A percentile compares a stretch with the other conserved stretches of the same genome.
phyloP scores from a whole-genome alignment of 1,139 yeast genomes.

The Hyphopichia wangnamkhiaoensis region DNA sequence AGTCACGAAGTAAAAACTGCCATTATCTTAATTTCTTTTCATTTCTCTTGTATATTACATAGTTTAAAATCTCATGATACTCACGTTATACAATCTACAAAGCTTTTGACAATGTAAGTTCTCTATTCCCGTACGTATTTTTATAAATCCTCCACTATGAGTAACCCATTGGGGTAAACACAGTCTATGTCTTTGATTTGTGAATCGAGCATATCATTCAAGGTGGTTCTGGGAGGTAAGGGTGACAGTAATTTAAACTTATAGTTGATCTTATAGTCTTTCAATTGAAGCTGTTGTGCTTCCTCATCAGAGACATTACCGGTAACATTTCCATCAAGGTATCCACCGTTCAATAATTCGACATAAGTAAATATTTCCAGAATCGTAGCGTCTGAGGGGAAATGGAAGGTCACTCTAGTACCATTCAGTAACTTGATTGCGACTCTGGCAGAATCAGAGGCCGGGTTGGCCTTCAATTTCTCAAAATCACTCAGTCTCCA shows the following conservation, averaged over 20 bases:
- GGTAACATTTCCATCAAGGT: conserved; percentile 26
- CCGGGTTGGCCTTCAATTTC: conserved; percentile 31
- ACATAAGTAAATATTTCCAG: conserved; percentile 64
- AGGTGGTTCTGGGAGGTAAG: conserved; percentile 37
- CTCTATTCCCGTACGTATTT: neutral
- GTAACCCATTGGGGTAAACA: conserved; percentile 46
- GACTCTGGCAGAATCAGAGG: conserved; percentile 40
- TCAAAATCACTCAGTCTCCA: conserved; percentile 53
- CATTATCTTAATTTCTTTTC: neutral
- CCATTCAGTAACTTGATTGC: conserved; percentile 63
- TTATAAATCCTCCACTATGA: conserved; percentile 35
- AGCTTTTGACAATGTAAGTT: neutral
- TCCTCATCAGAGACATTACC: conserved; percentile 31
- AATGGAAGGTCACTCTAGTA: conserved; percentile 46
- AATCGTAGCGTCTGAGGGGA: conserved; percentile 45
- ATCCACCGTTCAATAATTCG: conserved; percentile 39
- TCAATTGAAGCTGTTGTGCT: conserved; percentile 19
- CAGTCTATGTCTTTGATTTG: conserved; percentile 28
- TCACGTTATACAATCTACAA: neutral
- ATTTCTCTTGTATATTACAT: neutral
- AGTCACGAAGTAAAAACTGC: conserved; percentile 25
- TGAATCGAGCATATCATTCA: conserved; percentile 25
- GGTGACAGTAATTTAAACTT: conserved; percentile 38
- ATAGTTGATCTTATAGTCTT: conserved; percentile 25
- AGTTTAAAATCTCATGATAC: neutral